Evolutionary conservation across 108 stramenopile genomes (phyloP).

Genomic region (Skeletonema menzelii): DNA sequence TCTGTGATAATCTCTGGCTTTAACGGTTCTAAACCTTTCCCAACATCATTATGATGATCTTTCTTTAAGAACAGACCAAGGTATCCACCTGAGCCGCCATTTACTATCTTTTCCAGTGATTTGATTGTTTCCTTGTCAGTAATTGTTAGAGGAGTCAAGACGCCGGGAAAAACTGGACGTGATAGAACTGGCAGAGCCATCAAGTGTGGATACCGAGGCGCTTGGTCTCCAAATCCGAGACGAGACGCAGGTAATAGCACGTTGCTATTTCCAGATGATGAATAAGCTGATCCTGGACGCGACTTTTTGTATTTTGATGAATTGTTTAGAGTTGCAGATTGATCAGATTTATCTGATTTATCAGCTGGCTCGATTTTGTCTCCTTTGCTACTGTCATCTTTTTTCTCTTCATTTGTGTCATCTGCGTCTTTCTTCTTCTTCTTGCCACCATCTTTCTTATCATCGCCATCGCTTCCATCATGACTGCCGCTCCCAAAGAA

Average conservation of each 20-base stretch:
- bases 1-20: slow-evolving; percentile 79
- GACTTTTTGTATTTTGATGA: slow-evolving; percentile 41
- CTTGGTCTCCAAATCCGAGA: slow-evolving; percentile 77
- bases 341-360: slow-evolving; percentile 15
- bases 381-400: slow-evolving; percentile 16
- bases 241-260: slow-evolving; percentile 35
- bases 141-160: slow-evolving; percentile 72
- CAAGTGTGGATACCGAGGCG: slow-evolving; percentile 82
- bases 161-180: slow-evolving; percentile 84
- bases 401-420: slow-evolving; percentile 16
- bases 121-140: slow-evolving; percentile 76
- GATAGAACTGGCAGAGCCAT: slow-evolving; percentile 73
- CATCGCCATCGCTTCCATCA: slow-evolving; percentile 38
- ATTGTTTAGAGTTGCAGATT: slow-evolving; percentile 29
- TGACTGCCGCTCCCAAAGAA: slow-evolving; percentile 44
- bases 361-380: neutral
- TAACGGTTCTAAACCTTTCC: slow-evolving; percentile 63
- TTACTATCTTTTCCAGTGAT: slow-evolving; percentile 66
- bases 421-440: slow-evolving; percentile 25
- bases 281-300: slow-evolving; percentile 6
- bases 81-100: slow-evolving; percentile 59
- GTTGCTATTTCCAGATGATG: slow-evolving; percentile 8
- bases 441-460: slow-evolving; percentile 15
- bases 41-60: slow-evolving; percentile 62
- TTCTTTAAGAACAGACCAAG: slow-evolving; percentile 78